Base-by-base conservation (phyloP, 31 red algal genomes). In the Asparagopsis taxiformis region DNA sequence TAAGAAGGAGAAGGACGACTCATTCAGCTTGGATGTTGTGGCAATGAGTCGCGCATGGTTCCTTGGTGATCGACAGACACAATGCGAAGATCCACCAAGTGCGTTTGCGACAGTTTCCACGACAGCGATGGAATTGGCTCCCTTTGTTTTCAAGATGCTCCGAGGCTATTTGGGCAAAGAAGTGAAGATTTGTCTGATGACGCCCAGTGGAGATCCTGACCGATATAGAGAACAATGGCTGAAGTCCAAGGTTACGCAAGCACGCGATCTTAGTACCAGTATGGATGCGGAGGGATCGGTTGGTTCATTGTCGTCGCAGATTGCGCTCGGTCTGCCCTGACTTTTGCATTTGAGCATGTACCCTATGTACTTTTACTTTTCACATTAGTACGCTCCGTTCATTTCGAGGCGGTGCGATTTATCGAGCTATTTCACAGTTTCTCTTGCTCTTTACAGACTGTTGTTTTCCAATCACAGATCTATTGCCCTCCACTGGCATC, bases 71-170 rank as follows among this genome's bases (percentile, higher is more conserved):
- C 55, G 65, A 33, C 48, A 51, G 1, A 39, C 19, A 9, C 78
- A 70, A 62, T 82, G 78, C 31, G 78, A 82, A 56, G 55, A 82
- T 41, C 78, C 78, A 24, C 53, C 36, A 28, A 31, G 25, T 43
- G 78, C 78, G 10, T 82, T 82, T 59, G 67, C 59, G 13, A 72
- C 78, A 36, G 64, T 56, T 20, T 58, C 49, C 8, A 37, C 78
- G 15, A 72, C 65, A 2, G 78, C 65, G 3, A 26, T 41, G 49
- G 78, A 82, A 59, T 28, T 82, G n/a, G 64, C 78, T 3, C 78
- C 78, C 3, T 57, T 82, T 51, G 78, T 82, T 34, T 22, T 82
- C n/a, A 33, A 35, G 49, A 82, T 82, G 78, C 55, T 82, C 13
- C 35, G 48, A 43, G 28, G 46, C n/a, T 82, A 72, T 49, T 1